Evolutionary conservation across 2,329 filamentous ascomycete genomes (phyloP).

Genomic region (Botrytis pseudocinerea): DNA sequence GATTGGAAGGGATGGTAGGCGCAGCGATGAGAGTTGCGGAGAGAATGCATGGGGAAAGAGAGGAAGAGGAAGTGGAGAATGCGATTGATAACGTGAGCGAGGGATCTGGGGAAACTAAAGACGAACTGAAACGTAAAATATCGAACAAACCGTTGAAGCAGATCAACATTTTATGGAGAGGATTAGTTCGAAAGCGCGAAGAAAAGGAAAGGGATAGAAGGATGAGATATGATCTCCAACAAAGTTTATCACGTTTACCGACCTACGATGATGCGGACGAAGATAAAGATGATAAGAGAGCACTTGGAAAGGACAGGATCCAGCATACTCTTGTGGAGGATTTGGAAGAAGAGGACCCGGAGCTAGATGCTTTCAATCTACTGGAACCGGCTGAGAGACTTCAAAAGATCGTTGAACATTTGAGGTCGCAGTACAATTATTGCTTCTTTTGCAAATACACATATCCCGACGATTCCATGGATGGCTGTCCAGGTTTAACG

Average conservation of each 20-base stretch:
- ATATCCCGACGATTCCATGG: slow-evolving; percentile 74
- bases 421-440: slow-evolving; percentile 73
- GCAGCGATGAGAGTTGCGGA: slow-evolving; percentile 87
- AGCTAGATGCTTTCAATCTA: slow-evolving; percentile 77
- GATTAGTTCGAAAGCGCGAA: slow-evolving; percentile 67
- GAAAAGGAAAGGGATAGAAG: slow-evolving; percentile 67
- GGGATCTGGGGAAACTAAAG: slow-evolving; percentile 29
- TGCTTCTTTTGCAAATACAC: slow-evolving; percentile 95
- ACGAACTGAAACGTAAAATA: slow-evolving; percentile 38
- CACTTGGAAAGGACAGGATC: slow-evolving; percentile 59
- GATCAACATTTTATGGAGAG: slow-evolving; percentile 78
- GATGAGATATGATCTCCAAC: slow-evolving; percentile 65
- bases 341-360: slow-evolving; percentile 74
- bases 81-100: slow-evolving; percentile 27
- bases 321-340: slow-evolving; percentile 64
- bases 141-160: slow-evolving; percentile 58
- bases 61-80: slow-evolving; percentile 36
- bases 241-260: slow-evolving; percentile 62
- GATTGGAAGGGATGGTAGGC: slow-evolving; percentile 67
- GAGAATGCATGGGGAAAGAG: slow-evolving; percentile 77
- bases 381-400: slow-evolving; percentile 68
- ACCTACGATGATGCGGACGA: slow-evolving; percentile 68
- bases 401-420: slow-evolving; percentile 62
- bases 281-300: slow-evolving; percentile 70
- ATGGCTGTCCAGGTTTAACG: slow-evolving; percentile 82